phyloP scores from a whole-genome alignment of 106 monocot genomes.

The Dendrobium catenatum region DNA sequence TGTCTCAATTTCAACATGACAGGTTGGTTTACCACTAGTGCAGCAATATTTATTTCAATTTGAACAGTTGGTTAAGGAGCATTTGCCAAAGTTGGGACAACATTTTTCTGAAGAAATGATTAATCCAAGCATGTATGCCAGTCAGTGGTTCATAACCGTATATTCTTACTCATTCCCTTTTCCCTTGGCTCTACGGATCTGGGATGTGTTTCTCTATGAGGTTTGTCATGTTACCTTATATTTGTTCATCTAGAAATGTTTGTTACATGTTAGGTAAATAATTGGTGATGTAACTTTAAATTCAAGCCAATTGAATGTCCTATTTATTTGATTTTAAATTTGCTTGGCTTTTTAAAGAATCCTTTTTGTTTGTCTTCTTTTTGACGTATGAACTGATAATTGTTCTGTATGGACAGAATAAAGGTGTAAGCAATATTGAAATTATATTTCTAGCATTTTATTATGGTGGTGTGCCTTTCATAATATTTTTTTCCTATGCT shows the following conservation, averaged over 20 bases:
- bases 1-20: neutral
- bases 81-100: slow-evolving; percentile 79
- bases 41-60: slow-evolving; percentile 91
- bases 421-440: neutral
- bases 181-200: slow-evolving; percentile 88
- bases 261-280: neutral
- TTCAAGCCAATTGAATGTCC: neutral
- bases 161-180: slow-evolving; percentile 98
- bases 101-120: slow-evolving; percentile 94
- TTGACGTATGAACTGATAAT: neutral
- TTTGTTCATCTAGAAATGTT: neutral
- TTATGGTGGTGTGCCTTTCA: neutral
- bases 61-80: slow-evolving; percentile 84
- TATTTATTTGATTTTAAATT: neutral
- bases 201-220: slow-evolving; percentile 99
- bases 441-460: slow-evolving; percentile 1
- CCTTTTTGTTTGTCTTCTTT: neutral
- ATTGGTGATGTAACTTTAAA: neutral
- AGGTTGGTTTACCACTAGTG: slow-evolving; percentile 92
- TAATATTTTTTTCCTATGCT: neutral
- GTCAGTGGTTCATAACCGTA: slow-evolving; percentile 99
- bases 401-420: neutral
- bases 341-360: neutral
- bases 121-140: slow-evolving; percentile 99
- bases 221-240: slow-evolving; percentile 35